These are phyloP conservation scores for Sutorius eximius DNA, from an alignment of 1,284 basidiomycete species.

Conservation along the genomic window DNA sequence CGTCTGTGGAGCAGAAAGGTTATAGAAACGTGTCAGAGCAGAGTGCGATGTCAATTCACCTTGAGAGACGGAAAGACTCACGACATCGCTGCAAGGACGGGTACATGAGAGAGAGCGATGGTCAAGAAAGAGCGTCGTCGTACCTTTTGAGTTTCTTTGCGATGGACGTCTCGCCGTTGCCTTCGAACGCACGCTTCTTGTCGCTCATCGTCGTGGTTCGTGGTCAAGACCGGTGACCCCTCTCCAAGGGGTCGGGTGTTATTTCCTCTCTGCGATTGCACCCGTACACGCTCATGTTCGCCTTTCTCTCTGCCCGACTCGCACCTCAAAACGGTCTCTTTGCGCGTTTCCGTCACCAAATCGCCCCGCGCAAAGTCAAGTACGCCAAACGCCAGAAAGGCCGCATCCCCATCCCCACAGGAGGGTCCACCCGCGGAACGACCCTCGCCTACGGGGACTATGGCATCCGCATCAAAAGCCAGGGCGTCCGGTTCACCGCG, in stretches of 20 bases:
- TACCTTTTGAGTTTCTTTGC: constrained; percentile 74
- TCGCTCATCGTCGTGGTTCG: constrained; percentile 44
- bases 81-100: constrained; percentile 51
- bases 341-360: constrained; percentile 45
- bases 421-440: constrained; percentile 93
- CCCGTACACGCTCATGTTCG: too few relatives aligned
- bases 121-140: constrained; percentile 18
- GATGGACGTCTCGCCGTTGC: constrained; percentile 47
- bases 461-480: constrained; percentile 86
- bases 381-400: constrained; percentile 89
- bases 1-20: constrained; percentile 61
- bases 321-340: neutral
- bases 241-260: constrained; percentile 18
- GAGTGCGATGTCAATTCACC: constrained; percentile 66
- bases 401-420: constrained; percentile 76
- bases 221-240: constrained; percentile 20
- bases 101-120: too few relatives aligned
- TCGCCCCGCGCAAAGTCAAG: constrained; percentile 82
- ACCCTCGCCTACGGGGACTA: constrained; percentile 90
- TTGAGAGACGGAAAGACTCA: constrained; percentile 56
- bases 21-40: constrained; percentile 66
- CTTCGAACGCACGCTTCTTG: constrained; percentile 50
- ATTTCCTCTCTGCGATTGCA: neutral
- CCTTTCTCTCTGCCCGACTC: too few relatives aligned
- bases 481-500: constrained; percentile 83